Conservation (phyloP, 805 yeast genomes). For the Yarrowia bubula region DNA sequence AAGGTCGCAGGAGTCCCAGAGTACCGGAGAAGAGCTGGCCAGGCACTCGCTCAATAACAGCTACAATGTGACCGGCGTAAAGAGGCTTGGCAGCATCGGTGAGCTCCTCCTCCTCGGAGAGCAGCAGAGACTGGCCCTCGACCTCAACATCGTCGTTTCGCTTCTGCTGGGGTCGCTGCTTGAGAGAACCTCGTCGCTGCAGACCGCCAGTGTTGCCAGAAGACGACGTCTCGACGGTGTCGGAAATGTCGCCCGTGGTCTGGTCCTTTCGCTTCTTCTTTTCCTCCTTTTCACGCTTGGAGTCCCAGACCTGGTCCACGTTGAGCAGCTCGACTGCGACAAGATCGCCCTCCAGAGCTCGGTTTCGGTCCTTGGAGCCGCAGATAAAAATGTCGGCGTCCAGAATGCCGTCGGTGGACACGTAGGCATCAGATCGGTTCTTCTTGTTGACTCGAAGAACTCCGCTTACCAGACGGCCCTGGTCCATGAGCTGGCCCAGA, state of each 20-base stretch:
- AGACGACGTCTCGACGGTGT: constrained; percentile 37
- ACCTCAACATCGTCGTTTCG: constrained; percentile 98
- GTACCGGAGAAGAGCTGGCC: constrained; percentile 96
- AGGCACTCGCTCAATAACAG: constrained; percentile 94
- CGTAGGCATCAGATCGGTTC: constrained; percentile 96
- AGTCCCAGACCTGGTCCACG: constrained; percentile 97
- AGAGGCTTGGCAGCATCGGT: constrained; percentile 89
- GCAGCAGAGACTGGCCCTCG: constrained; percentile 88
- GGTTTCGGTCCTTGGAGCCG: constrained; percentile 96
- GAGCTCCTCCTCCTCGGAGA: constrained; percentile 94
- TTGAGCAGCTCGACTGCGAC: constrained; percentile 93
- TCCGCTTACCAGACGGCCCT: constrained; percentile 91
- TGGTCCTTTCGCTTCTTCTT: constrained; percentile 79
- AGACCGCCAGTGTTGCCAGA: constrained; percentile 35
- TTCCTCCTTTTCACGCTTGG: constrained; percentile 94
- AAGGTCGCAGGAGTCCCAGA: constrained; percentile 88
- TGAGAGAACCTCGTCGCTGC: constrained; percentile 83
- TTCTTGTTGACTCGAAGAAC: constrained; percentile 90
- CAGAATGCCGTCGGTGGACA: constrained; percentile 90
- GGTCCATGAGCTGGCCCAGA: constrained; percentile 81
- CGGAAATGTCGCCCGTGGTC: constrained; percentile 31
- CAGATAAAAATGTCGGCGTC: constrained; percentile 97
- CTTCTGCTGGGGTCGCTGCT: constrained; percentile 94
- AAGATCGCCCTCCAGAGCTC: constrained; percentile 94
- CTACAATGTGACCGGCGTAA: constrained; percentile 97